Base-by-base conservation (phyloP, 78 protist genomes). In the Pirum gemmata region DNA sequence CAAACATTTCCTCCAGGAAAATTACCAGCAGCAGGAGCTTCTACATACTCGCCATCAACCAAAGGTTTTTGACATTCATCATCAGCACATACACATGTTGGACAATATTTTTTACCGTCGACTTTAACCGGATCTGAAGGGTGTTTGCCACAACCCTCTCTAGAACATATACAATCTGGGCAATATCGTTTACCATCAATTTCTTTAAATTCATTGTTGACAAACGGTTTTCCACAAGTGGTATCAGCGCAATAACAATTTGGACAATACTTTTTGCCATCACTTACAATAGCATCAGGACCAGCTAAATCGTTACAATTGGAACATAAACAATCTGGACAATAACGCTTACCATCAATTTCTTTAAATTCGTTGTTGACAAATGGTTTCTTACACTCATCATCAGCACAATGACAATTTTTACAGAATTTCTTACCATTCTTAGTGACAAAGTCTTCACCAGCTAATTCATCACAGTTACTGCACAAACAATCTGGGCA, bases 121-220 rank as follows among this genome's bases (percentile, higher is more conserved):
- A 38, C 73, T 8, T 13, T 31, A 2, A 84, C 29, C n/a, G 73
- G 31, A 8, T 0, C 75, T 1, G 0, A 34, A n/a, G 67, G 76
- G 0, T 21, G 5, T 8, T 38, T 0, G 61, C 13, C 67, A 40
- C 88, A 84, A 61, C 88, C 88, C 2, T 35, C 73, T n/a, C 74
- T 73, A 31, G 36, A 75, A 31, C 88, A 84, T 75, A 84, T 84
- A 31, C 88, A 84, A 76, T 84, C 88, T 2, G 88, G 77, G 61
- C 88, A 84, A 31, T 84, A 84, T 29, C 88, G 88, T 76, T 84
- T 40, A 41, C 88, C 88, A n/a, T 84, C 88, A 31, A 84, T 75
- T 38, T 84, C 88, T 31, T 84, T 84, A 38, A 84, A 84, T 51
- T 84, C 80, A 38, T 80, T 39, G 67, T 82, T 82, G 61, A 82